A percentile compares a stretch with the other conserved stretches of the same genome.
Evolutionary conservation across 2,329 filamentous ascomycete genomes (phyloP).

Genomic region (Alternaria ventricosa): DNA sequence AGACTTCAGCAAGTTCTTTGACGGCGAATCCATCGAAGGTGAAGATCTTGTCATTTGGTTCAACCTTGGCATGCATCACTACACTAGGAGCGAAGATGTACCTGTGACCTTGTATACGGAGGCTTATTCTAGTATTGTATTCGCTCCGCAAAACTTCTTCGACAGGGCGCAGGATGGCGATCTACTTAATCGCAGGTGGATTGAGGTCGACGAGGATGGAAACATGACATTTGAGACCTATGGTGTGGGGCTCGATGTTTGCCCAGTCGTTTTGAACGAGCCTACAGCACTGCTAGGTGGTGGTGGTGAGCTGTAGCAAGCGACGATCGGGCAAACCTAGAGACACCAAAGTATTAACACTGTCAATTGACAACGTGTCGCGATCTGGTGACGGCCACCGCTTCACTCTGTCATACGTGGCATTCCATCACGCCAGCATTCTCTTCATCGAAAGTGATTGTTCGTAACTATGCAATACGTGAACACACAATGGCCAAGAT

Average conservation of each 20-base stretch:
- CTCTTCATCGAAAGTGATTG: background rate
- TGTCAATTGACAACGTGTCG: background rate
- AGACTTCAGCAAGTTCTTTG: constrained; percentile 60
- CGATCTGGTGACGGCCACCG: background rate
- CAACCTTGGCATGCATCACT: constrained; percentile 58
- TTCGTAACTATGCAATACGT: background rate
- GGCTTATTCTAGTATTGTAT: constrained; percentile 2
- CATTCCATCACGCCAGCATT: background rate
- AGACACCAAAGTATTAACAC: background rate
- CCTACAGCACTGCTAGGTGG: constrained; percentile 7
- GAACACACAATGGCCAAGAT: background rate
- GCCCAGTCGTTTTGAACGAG: constrained; percentile 9
- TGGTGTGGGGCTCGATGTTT: constrained; percentile 11
- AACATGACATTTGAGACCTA: constrained; percentile 14
- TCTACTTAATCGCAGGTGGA: constrained; percentile 17
- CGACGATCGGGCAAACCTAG: background rate
- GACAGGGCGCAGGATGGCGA: constrained; percentile 9
- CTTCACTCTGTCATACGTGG: background rate
- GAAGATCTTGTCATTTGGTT: constrained; percentile 57
- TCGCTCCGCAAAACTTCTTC: constrained; percentile 9
- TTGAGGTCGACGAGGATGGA: constrained; percentile 6
- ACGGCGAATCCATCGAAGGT: constrained; percentile 53
- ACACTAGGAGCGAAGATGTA: constrained; percentile 12
- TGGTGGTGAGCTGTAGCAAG: background rate
- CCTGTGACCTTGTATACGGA: constrained; percentile 3